Percentiles rank a stretch among this genome's conserved stretches.
phyloP scores from a whole-genome alignment of 225 moss, liverwort and hornwort genomes.

The Physcomitrium patens region DNA sequence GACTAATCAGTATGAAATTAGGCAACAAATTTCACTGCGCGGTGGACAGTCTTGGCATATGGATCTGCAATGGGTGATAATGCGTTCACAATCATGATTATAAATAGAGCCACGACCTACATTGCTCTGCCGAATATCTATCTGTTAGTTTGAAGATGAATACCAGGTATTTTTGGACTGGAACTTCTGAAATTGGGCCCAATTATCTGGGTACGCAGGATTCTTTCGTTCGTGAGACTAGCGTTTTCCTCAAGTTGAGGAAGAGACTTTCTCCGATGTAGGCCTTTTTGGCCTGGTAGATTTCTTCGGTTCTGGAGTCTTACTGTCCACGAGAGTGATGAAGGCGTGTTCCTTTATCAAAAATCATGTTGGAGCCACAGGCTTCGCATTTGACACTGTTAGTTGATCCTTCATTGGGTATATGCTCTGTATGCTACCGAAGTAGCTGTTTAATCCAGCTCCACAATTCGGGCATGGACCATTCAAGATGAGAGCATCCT shows the following conservation, averaged over 20 bases:
- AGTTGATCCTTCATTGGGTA: conserved; percentile 72
- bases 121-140: conserved; percentile 6
- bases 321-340: conserved; percentile 63
- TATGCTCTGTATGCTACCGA: conserved; percentile 80
- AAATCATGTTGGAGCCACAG: conserved; percentile 62
- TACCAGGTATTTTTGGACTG: conserved; percentile 37
- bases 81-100: conserved; percentile 26
- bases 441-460: conserved; percentile 62
- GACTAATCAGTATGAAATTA: conserved; percentile 16
- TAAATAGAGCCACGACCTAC: conserved; percentile 19
- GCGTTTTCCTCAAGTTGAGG: conserved; percentile 33
- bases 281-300: conserved; percentile 24
- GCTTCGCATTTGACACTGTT: conserved; percentile 81
- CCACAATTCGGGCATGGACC: conserved; percentile 96
- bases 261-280: conserved; percentile 47
- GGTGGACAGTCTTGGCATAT: conserved; percentile 26
- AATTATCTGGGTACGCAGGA: conserved; percentile 10
- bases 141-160: conserved; percentile 13
- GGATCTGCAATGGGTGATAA: conserved; percentile 14
- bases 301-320: conserved; percentile 35
- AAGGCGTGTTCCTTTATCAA: conserved; percentile 55
- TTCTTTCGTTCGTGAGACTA: background rate
- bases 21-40: conserved; percentile 26
- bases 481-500: conserved; percentile 82
- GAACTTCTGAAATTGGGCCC: conserved; percentile 22